Conservation (phyloP, 1,284 basidiomycete genomes). For the Tremellales sp. region DNA sequence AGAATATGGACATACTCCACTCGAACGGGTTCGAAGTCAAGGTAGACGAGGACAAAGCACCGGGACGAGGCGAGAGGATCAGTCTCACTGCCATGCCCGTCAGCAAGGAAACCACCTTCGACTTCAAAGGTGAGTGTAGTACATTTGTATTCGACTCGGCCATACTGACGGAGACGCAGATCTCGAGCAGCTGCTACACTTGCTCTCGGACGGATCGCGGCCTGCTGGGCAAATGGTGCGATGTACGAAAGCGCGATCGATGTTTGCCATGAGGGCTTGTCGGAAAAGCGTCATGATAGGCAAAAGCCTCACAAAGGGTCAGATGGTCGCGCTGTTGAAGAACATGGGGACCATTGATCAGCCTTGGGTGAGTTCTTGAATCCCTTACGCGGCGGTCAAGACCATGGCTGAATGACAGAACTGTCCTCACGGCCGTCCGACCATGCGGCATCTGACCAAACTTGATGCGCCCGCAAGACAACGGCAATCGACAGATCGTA, state of each 20-base stretch:
- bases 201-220: slow-evolving; percentile 64
- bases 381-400: neutral
- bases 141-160: neutral
- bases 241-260: slow-evolving; percentile 85
- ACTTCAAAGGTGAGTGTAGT: slow-evolving; percentile 58
- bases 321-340: slow-evolving; percentile 82
- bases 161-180: slow-evolving; percentile 58
- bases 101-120: slow-evolving; percentile 83
- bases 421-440: slow-evolving; percentile 92
- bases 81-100: slow-evolving; percentile 79
- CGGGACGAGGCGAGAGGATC: slow-evolving; percentile 57
- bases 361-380: slow-evolving; percentile 60
- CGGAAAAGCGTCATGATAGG: slow-evolving; percentile 96
- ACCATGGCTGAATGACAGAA: slow-evolving; percentile 53
- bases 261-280: slow-evolving; percentile 97
- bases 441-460: slow-evolving; percentile 75
- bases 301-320: slow-evolving; percentile 66
- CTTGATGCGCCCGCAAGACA: slow-evolving; percentile 19
- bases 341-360: slow-evolving; percentile 97
- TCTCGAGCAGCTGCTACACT: slow-evolving; percentile 87
- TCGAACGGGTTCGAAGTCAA: slow-evolving; percentile 82
- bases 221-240: slow-evolving; percentile 74
- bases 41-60: slow-evolving; percentile 55
- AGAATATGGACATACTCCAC: slow-evolving; percentile 74
- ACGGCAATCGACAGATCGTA: slow-evolving; percentile 10